Base-by-base conservation (phyloP, 805 yeast species). In the Wickerhamomyces ciferrii region DNA sequence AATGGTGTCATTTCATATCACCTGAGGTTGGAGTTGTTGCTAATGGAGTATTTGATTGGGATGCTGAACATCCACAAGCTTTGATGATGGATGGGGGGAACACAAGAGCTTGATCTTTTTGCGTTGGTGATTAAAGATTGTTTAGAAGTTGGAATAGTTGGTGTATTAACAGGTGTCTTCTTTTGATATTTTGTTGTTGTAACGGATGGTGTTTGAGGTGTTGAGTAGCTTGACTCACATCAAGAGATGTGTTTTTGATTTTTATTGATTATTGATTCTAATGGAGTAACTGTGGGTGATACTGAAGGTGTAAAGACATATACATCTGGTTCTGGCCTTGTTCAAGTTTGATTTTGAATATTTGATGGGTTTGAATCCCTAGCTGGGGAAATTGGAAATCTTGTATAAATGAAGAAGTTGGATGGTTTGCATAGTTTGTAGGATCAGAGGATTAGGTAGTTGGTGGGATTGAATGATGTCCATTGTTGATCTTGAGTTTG, bases 271-370 rank as follows among this genome's bases (percentile, higher is more conserved):
- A 52, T 41, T 10, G 59, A 48, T 27, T 67, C 88, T 55, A 74
- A 55, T 1, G 89, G 89, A 3, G 89, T 79, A 15, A 81, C 84
- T 10, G 86, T 82, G 0, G 95, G 95, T 2, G 91, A 83, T 2
- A 83, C 78, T 49, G 85, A 69, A 0, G 95, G 94, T 1, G 94
- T 86, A 63, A 83, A 86, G 5, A 78, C 78, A 43, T n/a, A n/a
- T n/a, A 78, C 78, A 49, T n/a, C n/a, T n/a, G n/a, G n/a, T n/a
- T 79, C 83, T 1, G 84, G 81, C 39, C 80, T 65, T 2, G 78
- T 71, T 11, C 58, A 53, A 13, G 45, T 49, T 3, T 31, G 35
- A 31, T 5, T 5, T 15, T 31, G 35, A 29, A 5, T 5, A 19
- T 17, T 21, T 6, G 46, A 45, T 6, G 43, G 10, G 13, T 39